phyloP scores from a whole-genome alignment of 768 basidiomycete species.

The Mycena galericulata region DNA sequence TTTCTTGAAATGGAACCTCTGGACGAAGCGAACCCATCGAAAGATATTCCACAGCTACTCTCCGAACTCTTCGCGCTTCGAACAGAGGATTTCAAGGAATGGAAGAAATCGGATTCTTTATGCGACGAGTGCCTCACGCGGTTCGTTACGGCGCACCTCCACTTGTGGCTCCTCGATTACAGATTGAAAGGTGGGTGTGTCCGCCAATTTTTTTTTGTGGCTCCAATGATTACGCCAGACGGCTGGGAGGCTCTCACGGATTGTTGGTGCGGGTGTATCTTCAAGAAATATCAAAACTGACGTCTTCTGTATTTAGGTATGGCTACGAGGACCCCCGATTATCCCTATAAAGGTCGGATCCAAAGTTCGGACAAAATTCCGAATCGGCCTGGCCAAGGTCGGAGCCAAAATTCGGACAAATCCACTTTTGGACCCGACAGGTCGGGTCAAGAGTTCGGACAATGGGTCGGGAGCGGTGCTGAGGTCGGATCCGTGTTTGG shows the following conservation, averaged over 20 bases:
- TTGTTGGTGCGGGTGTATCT: slow-evolving; percentile 47
- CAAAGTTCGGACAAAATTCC: too few relatives aligned
- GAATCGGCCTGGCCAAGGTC: too few relatives aligned
- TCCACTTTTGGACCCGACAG: too few relatives aligned
- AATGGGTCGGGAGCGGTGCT: too few relatives aligned
- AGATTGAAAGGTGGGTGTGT: slow-evolving; percentile 35
- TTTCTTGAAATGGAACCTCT: slow-evolving; percentile 9
- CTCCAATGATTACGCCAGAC: slow-evolving; percentile 1
- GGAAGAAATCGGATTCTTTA: slow-evolving; percentile 46
- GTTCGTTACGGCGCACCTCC: slow-evolving; percentile 42
- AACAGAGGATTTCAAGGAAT: slow-evolving; percentile 22
- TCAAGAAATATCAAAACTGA: too few relatives aligned
- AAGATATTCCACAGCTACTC: not conserved
- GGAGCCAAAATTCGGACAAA: too few relatives aligned
- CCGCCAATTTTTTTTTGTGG: not conserved
- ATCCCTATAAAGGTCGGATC: too few relatives aligned
- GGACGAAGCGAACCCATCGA: not conserved
- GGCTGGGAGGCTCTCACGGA: slow-evolving; percentile 34
- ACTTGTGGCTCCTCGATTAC: slow-evolving; percentile 41
- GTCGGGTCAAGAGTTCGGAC: too few relatives aligned
- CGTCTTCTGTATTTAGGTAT: too few relatives aligned
- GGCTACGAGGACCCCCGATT: too few relatives aligned
- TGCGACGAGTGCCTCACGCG: slow-evolving; percentile 44
- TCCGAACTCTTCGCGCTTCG: not conserved
- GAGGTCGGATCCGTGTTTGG: too few relatives aligned